Conservation (phyloP, 345 rosid genomes). For the Gossypium australe region DNA sequence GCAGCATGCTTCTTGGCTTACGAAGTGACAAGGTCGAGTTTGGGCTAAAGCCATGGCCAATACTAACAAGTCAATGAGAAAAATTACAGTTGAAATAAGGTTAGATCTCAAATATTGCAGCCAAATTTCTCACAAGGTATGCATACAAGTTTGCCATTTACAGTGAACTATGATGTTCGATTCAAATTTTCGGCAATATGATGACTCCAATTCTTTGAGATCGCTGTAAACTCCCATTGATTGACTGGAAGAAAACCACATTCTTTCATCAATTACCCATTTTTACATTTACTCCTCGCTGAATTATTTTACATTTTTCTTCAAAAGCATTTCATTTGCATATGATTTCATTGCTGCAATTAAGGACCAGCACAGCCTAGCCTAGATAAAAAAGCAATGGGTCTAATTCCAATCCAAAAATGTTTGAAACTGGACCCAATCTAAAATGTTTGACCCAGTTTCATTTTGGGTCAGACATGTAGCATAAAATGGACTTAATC, state of each 20-base stretch:
- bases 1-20: constrained; percentile 96
- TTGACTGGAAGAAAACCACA: constrained; percentile 6
- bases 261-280: constrained; percentile 3
- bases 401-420: too few relatives aligned
- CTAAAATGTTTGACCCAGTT: too few relatives aligned
- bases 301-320: background rate
- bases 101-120: background rate
- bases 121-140: background rate
- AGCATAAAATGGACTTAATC: too few relatives aligned
- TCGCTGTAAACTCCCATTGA: background rate
- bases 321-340: background rate
- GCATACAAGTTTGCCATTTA: background rate
- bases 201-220: constrained; percentile 8
- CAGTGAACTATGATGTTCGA: constrained; percentile 6
- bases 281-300: background rate
- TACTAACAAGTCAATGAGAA: too few relatives aligned
- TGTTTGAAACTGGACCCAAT: too few relatives aligned
- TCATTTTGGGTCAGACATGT: too few relatives aligned
- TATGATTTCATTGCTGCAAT: background rate
- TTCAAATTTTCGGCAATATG: constrained; percentile 12
- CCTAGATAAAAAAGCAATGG: too few relatives aligned
- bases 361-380: background rate
- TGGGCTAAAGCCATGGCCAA: constrained; percentile 38
- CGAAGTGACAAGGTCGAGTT: constrained; percentile 80
- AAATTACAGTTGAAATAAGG: too few relatives aligned